These are phyloP conservation scores for Fraxinus excelsior DNA, from an alignment of 257 asterid species.

Conservation along the genomic window DNA sequence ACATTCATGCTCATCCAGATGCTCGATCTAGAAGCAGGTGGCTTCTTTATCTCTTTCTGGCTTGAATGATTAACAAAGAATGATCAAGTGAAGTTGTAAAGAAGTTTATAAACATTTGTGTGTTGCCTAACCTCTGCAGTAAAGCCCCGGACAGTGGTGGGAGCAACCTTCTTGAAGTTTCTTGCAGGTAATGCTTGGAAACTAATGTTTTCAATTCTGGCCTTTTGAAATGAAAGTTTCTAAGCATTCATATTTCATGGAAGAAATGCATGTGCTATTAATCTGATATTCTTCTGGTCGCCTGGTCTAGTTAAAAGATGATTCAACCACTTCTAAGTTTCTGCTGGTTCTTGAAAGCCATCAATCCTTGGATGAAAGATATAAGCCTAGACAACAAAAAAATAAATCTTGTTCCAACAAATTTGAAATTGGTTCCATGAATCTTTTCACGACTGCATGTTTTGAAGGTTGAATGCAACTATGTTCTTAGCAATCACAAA, in stretches of 20 bases:
- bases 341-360: not conserved
- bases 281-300: conserved; percentile 14
- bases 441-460: not conserved
- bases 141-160: conserved; percentile 83
- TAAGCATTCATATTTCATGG: not conserved
- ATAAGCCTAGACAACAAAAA: not conserved
- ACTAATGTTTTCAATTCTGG: conserved; percentile 13
- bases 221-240: not conserved
- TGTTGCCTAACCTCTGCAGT: conserved; percentile 51
- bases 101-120: not conserved
- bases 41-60: not conserved
- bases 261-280: not conserved
- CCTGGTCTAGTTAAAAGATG: not conserved
- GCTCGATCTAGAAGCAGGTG: conserved; percentile 98
- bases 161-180: conserved; percentile 94
- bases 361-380: not conserved
- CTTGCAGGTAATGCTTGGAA: conserved; percentile 62
- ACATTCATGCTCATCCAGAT: conserved; percentile 99
- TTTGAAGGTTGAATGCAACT: not conserved
- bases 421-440: not conserved
- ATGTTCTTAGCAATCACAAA: too few species aligned
- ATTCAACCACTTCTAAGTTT: not conserved
- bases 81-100: not conserved
- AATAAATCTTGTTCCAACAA: not conserved
- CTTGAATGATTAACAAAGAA: not conserved